A percentile compares a stretch with the other conserved stretches of the same genome.
Conservation (phyloP, 257 asterid species). For the Ajuga chamaepitys region DNA sequence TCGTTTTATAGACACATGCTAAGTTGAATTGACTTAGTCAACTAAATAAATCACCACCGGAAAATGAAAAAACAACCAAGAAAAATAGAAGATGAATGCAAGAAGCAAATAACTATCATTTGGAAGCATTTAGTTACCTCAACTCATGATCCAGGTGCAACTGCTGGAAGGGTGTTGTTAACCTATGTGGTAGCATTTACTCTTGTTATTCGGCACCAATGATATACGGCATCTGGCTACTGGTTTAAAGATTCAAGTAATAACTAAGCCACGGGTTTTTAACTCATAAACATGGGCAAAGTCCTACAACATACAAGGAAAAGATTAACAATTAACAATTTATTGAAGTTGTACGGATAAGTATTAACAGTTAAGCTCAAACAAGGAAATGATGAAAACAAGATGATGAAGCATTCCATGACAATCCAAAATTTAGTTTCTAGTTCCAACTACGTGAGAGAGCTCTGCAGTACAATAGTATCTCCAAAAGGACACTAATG, state of each 20-base stretch:
- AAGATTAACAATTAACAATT: background rate
- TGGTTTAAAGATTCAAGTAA: background rate
- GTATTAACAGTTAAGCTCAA: background rate
- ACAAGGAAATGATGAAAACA: background rate
- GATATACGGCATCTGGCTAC: background rate
- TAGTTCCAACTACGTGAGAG: background rate
- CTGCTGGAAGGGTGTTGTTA: too few relatives aligned
- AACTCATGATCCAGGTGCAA: background rate
- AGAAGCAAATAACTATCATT: background rate
- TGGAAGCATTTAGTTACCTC: conserved; percentile 5
- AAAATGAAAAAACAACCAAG: too few relatives aligned
- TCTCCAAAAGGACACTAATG: background rate
- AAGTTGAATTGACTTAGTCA: too few relatives aligned
- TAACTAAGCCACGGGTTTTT: too few relatives aligned
- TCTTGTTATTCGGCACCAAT: background rate
- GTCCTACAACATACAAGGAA: background rate
- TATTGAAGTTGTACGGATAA: background rate
- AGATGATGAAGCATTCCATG: background rate
- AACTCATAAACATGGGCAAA: background rate
- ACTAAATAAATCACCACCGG: too few relatives aligned
- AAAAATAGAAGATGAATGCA: too few relatives aligned
- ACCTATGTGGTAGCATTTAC: background rate
- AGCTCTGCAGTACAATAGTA: background rate
- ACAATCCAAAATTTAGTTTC: background rate
- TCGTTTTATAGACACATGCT: too few relatives aligned